Evolutionary conservation across 2,329 filamentous ascomycete genomes (phyloP).

Genomic region (Stromatinia cepivora): DNA sequence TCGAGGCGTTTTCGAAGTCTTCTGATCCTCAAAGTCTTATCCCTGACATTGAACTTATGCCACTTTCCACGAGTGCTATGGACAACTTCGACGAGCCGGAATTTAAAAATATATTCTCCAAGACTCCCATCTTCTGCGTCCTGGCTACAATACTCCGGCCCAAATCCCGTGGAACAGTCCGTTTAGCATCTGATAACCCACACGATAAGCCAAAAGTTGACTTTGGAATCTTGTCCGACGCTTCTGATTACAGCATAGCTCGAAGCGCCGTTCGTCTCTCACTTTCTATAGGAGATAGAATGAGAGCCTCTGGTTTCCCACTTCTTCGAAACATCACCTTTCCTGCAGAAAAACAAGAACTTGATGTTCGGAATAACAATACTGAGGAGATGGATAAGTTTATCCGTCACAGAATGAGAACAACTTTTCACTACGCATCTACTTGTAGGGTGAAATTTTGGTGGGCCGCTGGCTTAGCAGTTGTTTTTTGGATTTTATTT

Average conservation of each 20-base stretch:
- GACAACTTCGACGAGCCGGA: slow-evolving; percentile 22
- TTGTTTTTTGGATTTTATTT: not conserved
- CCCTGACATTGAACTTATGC: slow-evolving; percentile 25
- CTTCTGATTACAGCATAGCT: slow-evolving; percentile 10
- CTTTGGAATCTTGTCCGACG: slow-evolving; percentile 23
- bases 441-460: not conserved
- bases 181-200: slow-evolving; percentile 20
- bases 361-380: not conserved
- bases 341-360: not conserved
- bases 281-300: slow-evolving; percentile 18
- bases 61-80: slow-evolving; percentile 18
- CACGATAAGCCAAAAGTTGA: slow-evolving; percentile 24
- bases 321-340: slow-evolving; percentile 31
- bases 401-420: not conserved
- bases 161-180: slow-evolving; percentile 22
- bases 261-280: slow-evolving; percentile 21
- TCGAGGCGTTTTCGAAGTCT: not conserved
- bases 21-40: not conserved
- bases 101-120: slow-evolving; percentile 14
- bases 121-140: slow-evolving; percentile 19
- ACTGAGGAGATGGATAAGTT: slow-evolving; percentile 12
- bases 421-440: not conserved
- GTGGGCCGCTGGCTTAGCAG: no score
- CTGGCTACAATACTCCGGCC: slow-evolving; percentile 20
- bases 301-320: slow-evolving; percentile 19